Evolutionary conservation across 768 basidiomycete genomes (phyloP), one percentile per base, ranked within the genome.

Genomic region (Tephrocybe sp.): DNA sequence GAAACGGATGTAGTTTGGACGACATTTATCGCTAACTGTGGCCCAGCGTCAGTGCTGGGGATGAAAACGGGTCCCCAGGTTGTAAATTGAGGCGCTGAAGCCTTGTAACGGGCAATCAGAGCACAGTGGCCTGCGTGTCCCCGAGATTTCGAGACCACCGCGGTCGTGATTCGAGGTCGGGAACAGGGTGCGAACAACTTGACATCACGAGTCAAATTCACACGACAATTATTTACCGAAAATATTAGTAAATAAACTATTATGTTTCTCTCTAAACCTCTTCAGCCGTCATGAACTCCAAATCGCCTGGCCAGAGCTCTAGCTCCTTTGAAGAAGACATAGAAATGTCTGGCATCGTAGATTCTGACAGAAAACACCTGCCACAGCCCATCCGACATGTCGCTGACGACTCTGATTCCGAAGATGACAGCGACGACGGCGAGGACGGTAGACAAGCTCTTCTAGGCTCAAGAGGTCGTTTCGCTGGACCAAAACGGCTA

Each of bases 1-100:
- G 55, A 67, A 75, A 89, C 41, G 69, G 69, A 48, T 70, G 64
- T 47, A 87, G 72, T 65, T 72, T 82, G 49, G 83, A 79, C 65
- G 84, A 77, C 87, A 88, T 89, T 64, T 35, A 58, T 60, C 54
- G 52, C 50, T 44, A 41, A 43, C 45, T 34, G 18, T 56, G 57
- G 39, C 54, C 44, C 47, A 28, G 47, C 56, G 41, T 18, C 52
- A 46, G 28, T 22, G n/a, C 24, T 26, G 36, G 27, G 37, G 34
- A 30, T 34, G 40, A 25, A 44, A 26, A 25, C 36, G 44, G 38
- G 34, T 43, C 40, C 51, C 47, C 55, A 36, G 22, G 45, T 49
- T 42, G 45, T 27, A 27, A 38, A 37, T 22, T 32, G 51, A 26
- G 51, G 44, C 55, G 47, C 55, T 56, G 48, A 38, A 45, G 52